phyloP scores from a whole-genome alignment of 1,139 yeast genomes.

The Zygoascus hellenicus region DNA sequence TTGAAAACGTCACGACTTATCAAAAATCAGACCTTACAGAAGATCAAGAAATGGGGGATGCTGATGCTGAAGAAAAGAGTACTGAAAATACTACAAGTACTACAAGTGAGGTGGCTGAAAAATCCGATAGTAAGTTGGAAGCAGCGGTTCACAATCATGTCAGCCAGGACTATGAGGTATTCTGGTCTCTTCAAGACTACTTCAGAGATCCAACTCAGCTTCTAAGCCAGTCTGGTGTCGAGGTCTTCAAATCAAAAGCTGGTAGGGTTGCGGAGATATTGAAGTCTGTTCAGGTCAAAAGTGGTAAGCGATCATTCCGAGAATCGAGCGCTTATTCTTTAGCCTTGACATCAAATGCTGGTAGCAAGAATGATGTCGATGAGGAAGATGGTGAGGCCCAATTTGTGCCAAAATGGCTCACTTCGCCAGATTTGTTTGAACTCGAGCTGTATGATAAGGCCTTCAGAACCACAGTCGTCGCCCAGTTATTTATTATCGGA shows the following conservation, averaged over 20 bases:
- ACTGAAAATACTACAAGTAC: constrained; percentile 7
- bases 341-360: neutral
- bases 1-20: constrained; percentile 33
- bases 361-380: neutral
- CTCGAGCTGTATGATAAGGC: constrained; percentile 33
- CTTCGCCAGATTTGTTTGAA: constrained; percentile 32
- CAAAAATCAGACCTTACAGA: constrained; percentile 19
- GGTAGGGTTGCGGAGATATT: constrained; percentile 20
- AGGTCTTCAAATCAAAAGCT: constrained; percentile 18
- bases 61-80: constrained; percentile 9
- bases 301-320: constrained; percentile 12
- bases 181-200: constrained; percentile 29
- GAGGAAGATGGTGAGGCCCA: constrained; percentile 16
- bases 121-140: neutral
- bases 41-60: constrained; percentile 12
- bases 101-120: constrained; percentile 1
- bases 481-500: constrained; percentile 31
- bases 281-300: neutral
- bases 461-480: constrained; percentile 32
- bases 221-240: constrained; percentile 17
- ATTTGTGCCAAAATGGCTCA: constrained; percentile 36
- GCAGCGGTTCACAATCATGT: neutral
- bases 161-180: constrained; percentile 19
- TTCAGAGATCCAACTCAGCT: constrained; percentile 28
- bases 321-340: constrained; percentile 3